Percentiles rank a stretch among this genome's conserved stretches.
phyloP scores from a whole-genome alignment of 1,284 basidiomycete species.

The Nidula niveotomentosa region DNA sequence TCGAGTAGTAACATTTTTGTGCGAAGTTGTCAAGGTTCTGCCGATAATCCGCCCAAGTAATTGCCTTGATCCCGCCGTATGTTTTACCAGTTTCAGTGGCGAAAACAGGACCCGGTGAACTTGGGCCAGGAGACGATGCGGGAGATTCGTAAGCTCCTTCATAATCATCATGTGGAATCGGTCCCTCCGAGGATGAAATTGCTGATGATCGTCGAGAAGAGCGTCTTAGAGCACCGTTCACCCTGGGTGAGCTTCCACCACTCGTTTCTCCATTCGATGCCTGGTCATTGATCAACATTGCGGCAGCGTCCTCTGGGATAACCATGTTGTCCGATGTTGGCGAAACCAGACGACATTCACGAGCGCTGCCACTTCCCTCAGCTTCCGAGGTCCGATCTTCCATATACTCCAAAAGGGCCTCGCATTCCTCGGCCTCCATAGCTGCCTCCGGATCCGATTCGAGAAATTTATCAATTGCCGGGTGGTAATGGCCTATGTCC shows the following conservation, averaged over 20 bases:
- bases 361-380: too few species aligned
- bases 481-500: too few species aligned
- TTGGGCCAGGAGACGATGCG: conserved; percentile 4
- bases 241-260: too few species aligned
- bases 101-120: neutral
- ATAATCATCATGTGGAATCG: neutral
- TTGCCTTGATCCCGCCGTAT: conserved; percentile 26
- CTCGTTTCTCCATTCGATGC: too few species aligned
- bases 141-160: conserved; percentile 6
- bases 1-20: conserved; percentile 31
- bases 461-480: too few species aligned
- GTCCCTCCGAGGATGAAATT: neutral
- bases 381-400: neutral
- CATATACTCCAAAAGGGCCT: conserved; percentile 7
- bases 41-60: conserved; percentile 31
- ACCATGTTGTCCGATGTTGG: too few species aligned
- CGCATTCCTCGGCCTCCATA: conserved; percentile 1
- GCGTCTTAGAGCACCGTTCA: neutral
- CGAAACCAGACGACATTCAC: too few species aligned
- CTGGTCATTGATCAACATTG: too few species aligned
- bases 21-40: conserved; percentile 23
- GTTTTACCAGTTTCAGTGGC: conserved; percentile 3
- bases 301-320: too few species aligned
- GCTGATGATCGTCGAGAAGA: neutral
- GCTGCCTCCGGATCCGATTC: too few species aligned